Base-by-base conservation (phyloP, 1,284 basidiomycete genomes). In the Pseudozyma flocculosa region DNA sequence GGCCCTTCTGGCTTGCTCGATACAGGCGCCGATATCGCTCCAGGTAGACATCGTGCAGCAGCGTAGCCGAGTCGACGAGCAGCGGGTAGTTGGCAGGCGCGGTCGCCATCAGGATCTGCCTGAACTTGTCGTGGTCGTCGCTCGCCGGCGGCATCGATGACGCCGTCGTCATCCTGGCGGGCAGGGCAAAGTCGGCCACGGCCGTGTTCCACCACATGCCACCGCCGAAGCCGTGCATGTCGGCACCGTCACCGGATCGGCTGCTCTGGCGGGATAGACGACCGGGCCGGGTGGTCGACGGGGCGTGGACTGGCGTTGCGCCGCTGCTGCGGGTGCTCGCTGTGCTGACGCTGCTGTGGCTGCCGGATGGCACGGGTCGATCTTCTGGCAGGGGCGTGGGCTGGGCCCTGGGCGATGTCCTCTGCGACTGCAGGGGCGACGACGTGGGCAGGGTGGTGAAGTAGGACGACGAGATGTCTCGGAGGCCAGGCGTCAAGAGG, bases 31-130 rank as follows among this genome's bases (percentile, higher is more conserved):
- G 50, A 40, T 65, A 65, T 39, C 47, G 46, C 40, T 54, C 39
- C 13, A 58, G 39, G 43, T 65, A 65, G n/a, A 58, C 54, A 17
- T 61, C 58, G 22, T 47, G 50, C 11, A 54, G 58, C 42, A 41
- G 36, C 29, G 41, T 42, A 30, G 60, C 54, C 19, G 54, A 54
- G 30, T 65, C 51, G 40, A 50, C 44, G 13, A 61, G 46, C 43
- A 57, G 24, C 4, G 62, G 62, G 54, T 54, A 65, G 23, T 65
- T 65, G 17, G 50, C 43, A 13, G 62, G 62, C 21, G 62, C 62
- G 10, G 62, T 65, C 34, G 57, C 43, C 13, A 51, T 43, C 4
- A 65, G 45, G 0, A 43, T 58, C 32, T 61, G 46, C 19, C 57
- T 50, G 32, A 65, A 47, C 2, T 50, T 43, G 9, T 51, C 40